A percentile compares a stretch with the other conserved stretches of the same genome.
Evolutionary conservation across 139 green algal species (phyloP).

Genomic region (Chlorella sp.): DNA sequence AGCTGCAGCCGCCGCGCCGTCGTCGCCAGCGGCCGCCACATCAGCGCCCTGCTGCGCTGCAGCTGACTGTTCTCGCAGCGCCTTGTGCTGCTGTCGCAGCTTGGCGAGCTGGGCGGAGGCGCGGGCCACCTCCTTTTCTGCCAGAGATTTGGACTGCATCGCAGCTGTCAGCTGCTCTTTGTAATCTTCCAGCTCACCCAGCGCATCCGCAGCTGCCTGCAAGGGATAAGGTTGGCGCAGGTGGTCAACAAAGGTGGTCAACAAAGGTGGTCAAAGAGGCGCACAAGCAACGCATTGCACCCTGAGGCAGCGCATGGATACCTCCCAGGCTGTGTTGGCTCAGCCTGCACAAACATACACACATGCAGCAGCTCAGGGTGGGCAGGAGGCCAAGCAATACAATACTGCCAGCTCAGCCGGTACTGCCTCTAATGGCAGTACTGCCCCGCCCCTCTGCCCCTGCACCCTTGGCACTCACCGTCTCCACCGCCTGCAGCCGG

Average conservation of each 20-base stretch:
- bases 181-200: constrained; percentile 51
- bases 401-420: background rate
- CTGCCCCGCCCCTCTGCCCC: background rate
- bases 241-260: background rate
- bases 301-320: background rate
- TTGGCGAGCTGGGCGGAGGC: constrained; percentile 5
- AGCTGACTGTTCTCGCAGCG: background rate
- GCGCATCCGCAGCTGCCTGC: constrained; percentile 49
- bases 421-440: background rate
- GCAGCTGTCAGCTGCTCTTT: constrained; percentile 45
- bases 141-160: constrained; percentile 4
- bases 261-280: background rate
- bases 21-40: no score
- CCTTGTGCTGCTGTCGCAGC: constrained; percentile 32
- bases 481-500: constrained; percentile 27
- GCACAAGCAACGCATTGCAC: background rate
- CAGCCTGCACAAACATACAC: background rate
- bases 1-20: background rate
- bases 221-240: no score
- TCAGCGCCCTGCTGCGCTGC: background rate
- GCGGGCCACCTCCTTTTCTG: constrained; percentile 18
- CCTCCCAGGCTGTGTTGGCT: background rate
- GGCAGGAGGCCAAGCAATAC: background rate
- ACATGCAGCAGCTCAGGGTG: no score
- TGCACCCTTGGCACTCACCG: background rate